phyloP scores from a whole-genome alignment of 768 basidiomycete species.

The Lactarius deliciosus region DNA sequence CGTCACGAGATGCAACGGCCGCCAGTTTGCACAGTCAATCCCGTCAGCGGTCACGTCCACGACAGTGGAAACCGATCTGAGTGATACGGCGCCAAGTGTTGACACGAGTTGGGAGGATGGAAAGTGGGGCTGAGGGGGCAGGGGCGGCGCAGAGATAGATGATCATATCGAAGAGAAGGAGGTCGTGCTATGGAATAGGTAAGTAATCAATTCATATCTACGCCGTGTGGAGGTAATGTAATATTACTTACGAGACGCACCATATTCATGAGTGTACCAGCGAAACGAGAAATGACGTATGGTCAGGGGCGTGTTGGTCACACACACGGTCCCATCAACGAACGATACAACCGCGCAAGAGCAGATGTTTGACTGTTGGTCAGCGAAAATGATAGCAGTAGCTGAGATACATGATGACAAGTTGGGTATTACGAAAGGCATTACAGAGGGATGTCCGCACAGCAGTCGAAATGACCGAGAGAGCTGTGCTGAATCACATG shows the following conservation, averaged over 20 bases:
- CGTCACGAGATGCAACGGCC: not conserved
- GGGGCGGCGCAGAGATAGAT: slow-evolving; percentile 6
- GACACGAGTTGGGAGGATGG: slow-evolving; percentile 23
- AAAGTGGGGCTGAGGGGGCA: not conserved
- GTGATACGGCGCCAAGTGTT: slow-evolving; percentile 1
- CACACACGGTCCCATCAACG: not conserved
- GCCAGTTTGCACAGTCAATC: not conserved
- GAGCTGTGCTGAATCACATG: not conserved
- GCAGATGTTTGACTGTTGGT: not conserved
- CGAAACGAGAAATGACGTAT: not conserved
- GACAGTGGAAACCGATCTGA: not conserved
- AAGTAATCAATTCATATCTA: not conserved
- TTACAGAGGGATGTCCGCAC: not conserved
- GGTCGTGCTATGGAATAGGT: not conserved
- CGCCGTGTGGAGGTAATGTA: not conserved
- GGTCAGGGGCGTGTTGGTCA: not conserved
- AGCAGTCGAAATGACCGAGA: not conserved
- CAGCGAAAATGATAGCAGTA: not conserved
- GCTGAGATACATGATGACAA: not conserved
- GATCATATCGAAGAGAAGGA: slow-evolving; percentile 9
- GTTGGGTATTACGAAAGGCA: not conserved
- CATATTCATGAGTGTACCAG: not conserved
- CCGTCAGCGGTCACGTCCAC: not conserved
- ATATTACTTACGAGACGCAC: not conserved
- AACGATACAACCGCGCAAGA: not conserved